Evolutionary conservation across 108 stramenopile genomes (phyloP), one percentile per base, ranked within the genome.

Genomic region (Aurantiochytrium sp.): DNA sequence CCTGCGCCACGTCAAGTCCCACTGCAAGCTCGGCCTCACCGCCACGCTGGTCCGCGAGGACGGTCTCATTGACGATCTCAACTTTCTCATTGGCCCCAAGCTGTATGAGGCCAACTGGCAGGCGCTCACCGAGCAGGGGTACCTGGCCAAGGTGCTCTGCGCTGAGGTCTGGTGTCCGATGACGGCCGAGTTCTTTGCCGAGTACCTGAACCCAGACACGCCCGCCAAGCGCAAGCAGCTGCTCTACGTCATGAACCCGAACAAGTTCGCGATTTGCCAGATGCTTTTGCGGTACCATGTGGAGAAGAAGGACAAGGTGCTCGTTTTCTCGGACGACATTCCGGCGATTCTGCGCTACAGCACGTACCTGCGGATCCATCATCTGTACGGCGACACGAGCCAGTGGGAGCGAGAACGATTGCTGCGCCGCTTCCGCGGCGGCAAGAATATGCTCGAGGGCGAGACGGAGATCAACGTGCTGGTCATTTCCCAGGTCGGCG

Each of bases 51-150:
- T 99, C 4, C 95, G 99, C 37, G 99, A 99, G 90, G 99, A 99
- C 92, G 97, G 97, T 91, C 89, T 96, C 27, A 98, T 99, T 91
- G 94, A 95, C 34, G 97, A 98, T 92, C 92, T 99, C 19, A 97
- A 98, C 88, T 98, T 98, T 92, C 81, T 95, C 5, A 98, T 99
- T 86, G 99, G 98, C 4, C 99, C 99, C 34, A 99, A 99, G 90
- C 94, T 99, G 12, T 99, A 99, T 93, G 99, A 99, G 89, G 99
- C 99, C 27, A 99, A 99, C 90, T 99, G 99, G 99, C 98, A 98
- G 97, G 98, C 98, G 89, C 91, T 99, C 12, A 99, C 99, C 39
- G 93, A 96, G 34, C 95, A 93, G 31, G 99, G 99, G 3, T 98
- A 97, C 90, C 89, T 99, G 37, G 97, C 98, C 37, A 98, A 99